Percentiles rank a stretch among this genome's conserved stretches.
phyloP scores from a whole-genome alignment of 1,284 basidiomycete genomes.

The Leucoagaricus sp. region DNA sequence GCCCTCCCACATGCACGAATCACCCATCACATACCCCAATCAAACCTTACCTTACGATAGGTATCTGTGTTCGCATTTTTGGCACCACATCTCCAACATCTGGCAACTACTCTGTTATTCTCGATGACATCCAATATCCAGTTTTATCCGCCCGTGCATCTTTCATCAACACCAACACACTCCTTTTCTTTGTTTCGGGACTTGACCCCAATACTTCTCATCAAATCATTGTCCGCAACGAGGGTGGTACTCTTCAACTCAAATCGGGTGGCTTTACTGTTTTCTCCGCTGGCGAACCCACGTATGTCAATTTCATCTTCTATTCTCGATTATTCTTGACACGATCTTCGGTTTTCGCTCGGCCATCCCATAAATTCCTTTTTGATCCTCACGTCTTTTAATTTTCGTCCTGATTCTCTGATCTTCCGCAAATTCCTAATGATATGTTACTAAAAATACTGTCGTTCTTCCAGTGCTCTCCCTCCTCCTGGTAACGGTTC shows the following conservation, averaged over 20 bases:
- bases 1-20: conserved; percentile 13
- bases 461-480: not conserved
- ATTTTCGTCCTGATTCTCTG: not conserved
- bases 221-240: conserved; percentile 55
- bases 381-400: conserved; percentile 1
- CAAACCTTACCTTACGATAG: conserved; percentile 31
- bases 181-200: conserved; percentile 64
- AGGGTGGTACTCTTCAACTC: conserved; percentile 47
- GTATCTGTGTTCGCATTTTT: conserved; percentile 56
- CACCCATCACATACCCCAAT: conserved; percentile 5
- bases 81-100: conserved; percentile 55
- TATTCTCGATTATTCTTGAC: conserved; percentile 21
- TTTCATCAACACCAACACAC: conserved; percentile 48
- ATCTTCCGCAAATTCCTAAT: not conserved
- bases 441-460: conserved; percentile 1
- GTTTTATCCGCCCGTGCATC: conserved; percentile 51
- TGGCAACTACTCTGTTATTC: conserved; percentile 58
- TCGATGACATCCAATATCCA: conserved; percentile 47
- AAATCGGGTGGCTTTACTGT: conserved; percentile 33
- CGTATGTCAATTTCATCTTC: conserved; percentile 28
- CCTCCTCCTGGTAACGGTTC: not conserved
- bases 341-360: not conserved
- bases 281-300: conserved; percentile 29
- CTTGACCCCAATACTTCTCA: conserved; percentile 53
- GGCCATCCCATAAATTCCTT: not conserved